Conservation (phyloP, 2,329 filamentous ascomycete genomes). For the Aureobasidium sp. region DNA sequence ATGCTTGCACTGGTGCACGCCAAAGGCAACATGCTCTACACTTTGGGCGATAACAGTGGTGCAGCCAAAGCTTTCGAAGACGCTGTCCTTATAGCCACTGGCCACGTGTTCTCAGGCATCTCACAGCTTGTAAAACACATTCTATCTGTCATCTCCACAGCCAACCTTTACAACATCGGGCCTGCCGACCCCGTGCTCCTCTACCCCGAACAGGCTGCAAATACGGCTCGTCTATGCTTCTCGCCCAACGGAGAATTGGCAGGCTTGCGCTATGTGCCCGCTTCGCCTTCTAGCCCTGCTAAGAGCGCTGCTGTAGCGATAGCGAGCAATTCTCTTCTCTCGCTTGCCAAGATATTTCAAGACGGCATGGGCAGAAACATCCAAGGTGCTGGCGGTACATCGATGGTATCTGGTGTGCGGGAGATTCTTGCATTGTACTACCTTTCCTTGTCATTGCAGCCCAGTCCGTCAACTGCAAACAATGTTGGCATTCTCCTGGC, state of each 20-base stretch:
- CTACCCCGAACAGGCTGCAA: slow-evolving; percentile 73
- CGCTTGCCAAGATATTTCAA: slow-evolving; percentile 94
- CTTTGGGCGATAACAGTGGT: slow-evolving; percentile 69
- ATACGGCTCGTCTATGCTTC: slow-evolving; percentile 79
- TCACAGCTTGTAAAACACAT: slow-evolving; percentile 73
- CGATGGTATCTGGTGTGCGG: slow-evolving; percentile 64
- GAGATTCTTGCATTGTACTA: slow-evolving; percentile 96
- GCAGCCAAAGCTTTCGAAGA: slow-evolving; percentile 92
- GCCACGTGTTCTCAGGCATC: slow-evolving; percentile 62
- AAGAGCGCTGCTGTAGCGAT: slow-evolving; percentile 80
- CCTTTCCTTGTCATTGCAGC: slow-evolving; percentile 84
- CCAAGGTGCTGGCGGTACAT: slow-evolving; percentile 25
- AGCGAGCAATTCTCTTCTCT: slow-evolving; percentile 90
- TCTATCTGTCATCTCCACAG: slow-evolving; percentile 55
- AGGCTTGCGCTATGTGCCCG: slow-evolving; percentile 61
- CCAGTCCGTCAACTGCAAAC: slow-evolving; percentile 94
- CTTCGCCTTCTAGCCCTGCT: slow-evolving; percentile 55
- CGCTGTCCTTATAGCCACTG: slow-evolving; percentile 81
- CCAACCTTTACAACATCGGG: slow-evolving; percentile 24
- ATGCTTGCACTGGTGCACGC: slow-evolving; percentile 92
- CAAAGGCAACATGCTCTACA: slow-evolving; percentile 97
- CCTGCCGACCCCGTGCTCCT: slow-evolving; percentile 62
- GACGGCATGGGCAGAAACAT: slow-evolving; percentile 81
- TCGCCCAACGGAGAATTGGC: slow-evolving; percentile 67
- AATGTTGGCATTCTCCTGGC: slow-evolving; percentile 97